phyloP scores from a whole-genome alignment of 2,329 filamentous ascomycete species.

The Aspergillus quadricinctus region DNA sequence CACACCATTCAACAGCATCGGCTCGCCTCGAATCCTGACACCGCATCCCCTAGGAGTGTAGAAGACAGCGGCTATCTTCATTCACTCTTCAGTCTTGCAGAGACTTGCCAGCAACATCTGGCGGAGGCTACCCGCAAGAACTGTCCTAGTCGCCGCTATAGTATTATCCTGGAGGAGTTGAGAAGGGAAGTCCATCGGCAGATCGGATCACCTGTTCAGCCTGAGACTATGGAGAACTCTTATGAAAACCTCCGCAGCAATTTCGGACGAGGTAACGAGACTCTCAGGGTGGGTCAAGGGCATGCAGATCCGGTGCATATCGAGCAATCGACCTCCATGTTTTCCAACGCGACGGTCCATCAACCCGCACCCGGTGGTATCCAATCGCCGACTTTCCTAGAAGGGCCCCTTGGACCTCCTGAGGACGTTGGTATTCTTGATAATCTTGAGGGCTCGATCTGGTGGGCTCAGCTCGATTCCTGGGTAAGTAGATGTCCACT shows the following conservation, averaged over 20 bases:
- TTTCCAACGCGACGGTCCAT: constrained; percentile 14
- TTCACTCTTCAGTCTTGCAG: constrained; percentile 40
- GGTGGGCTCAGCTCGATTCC: constrained; percentile 38
- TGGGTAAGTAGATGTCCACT: constrained; percentile 25
- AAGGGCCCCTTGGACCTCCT: constrained; percentile 14
- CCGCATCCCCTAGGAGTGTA: constrained; percentile 15
- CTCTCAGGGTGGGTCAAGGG: constrained; percentile 3
- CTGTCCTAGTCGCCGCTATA: constrained; percentile 45
- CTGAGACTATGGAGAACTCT: not conserved
- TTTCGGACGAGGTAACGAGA: not conserved
- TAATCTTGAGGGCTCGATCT: constrained; percentile 33
- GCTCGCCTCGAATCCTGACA: constrained; percentile 15
- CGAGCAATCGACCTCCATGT: constrained; percentile 8
- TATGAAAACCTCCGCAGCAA: constrained; percentile 1
- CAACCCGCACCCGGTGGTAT: constrained; percentile 14
- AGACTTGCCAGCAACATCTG: constrained; percentile 44
- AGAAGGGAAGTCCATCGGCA: constrained; percentile 39
- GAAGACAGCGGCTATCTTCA: constrained; percentile 19
- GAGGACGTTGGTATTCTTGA: constrained; percentile 28
- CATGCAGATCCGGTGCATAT: not conserved
- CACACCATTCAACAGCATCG: constrained; percentile 39
- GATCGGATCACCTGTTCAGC: constrained; percentile 18
- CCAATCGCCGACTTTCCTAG: constrained; percentile 15
- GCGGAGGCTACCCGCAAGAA: constrained; percentile 45
- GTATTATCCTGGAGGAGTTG: constrained; percentile 47